phyloP scores from a whole-genome alignment of 352 stramenopile genomes.

The Peronospora farinosa region DNA sequence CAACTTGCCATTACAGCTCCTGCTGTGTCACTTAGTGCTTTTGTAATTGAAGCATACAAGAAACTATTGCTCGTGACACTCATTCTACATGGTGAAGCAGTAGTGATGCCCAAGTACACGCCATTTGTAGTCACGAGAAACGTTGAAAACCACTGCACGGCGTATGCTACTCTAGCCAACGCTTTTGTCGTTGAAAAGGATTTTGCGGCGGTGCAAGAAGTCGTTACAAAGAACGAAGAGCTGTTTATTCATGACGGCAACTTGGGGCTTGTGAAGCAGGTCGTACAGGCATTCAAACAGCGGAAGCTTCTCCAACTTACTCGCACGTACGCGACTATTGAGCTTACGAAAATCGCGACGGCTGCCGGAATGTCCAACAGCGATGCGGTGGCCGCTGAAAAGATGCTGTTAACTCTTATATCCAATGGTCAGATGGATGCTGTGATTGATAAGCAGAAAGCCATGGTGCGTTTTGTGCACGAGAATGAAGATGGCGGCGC shows the following conservation, averaged over 20 bases:
- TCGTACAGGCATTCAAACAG: slow-evolving; percentile 57
- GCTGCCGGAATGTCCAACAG: slow-evolving; percentile 38
- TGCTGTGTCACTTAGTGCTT: slow-evolving; percentile 61
- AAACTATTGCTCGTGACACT: slow-evolving; percentile 69
- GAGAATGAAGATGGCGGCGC: slow-evolving; percentile 37
- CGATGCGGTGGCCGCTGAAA: slow-evolving; percentile 39
- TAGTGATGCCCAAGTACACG: slow-evolving; percentile 72
- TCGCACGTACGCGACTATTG: slow-evolving; percentile 75
- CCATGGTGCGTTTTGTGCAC: slow-evolving; percentile 72
- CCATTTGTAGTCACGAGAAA: slow-evolving; percentile 68
- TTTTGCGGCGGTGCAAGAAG: slow-evolving; percentile 23
- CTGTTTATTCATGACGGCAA: slow-evolving; percentile 59
- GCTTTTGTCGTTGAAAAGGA: slow-evolving; percentile 48
- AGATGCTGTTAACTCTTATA: slow-evolving; percentile 57
- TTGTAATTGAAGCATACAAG: slow-evolving; percentile 82
- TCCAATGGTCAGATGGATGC: slow-evolving; percentile 48
- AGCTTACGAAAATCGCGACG: slow-evolving; percentile 49
- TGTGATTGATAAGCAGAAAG: slow-evolving; percentile 70
- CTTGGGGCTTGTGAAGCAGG: slow-evolving; percentile 75
- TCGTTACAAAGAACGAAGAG: slow-evolving; percentile 39
- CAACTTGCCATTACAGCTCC: slow-evolving; percentile 67
- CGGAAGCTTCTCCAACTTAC: slow-evolving; percentile 68
- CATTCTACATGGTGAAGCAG: slow-evolving; percentile 44
- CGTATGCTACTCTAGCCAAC: slow-evolving; percentile 51
- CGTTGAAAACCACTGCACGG: slow-evolving; percentile 55